Percentiles rank a stretch among this genome's conserved stretches.
These are phyloP conservation scores for Plasmodiophora brassicae DNA, from an alignment of 208 protist genomes.

Conservation along the genomic window DNA sequence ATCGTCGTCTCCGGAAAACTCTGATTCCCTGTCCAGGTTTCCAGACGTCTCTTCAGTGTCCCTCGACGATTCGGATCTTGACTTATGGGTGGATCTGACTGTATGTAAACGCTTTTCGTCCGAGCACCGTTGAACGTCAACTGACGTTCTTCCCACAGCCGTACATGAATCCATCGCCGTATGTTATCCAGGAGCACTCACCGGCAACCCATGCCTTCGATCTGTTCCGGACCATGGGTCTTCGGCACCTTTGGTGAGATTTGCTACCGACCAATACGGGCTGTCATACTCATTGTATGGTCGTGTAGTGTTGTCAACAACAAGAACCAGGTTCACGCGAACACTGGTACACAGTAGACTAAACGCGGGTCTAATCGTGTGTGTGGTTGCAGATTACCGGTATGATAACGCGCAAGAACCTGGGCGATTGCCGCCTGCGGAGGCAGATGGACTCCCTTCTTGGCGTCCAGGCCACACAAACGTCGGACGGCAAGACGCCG, in stretches of 20 bases:
- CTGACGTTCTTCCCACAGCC: too few relatives aligned
- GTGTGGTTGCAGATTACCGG: neutral
- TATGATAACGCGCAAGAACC: neutral
- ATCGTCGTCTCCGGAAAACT: neutral
- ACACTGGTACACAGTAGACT: neutral
- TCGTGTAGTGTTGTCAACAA: slow-evolving; percentile 6
- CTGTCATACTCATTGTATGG: neutral
- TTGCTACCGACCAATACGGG: neutral
- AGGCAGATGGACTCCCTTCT: neutral
- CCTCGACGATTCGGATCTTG: neutral
- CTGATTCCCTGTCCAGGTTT: neutral
- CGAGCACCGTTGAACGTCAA: too few relatives aligned
- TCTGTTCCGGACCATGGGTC: slow-evolving; percentile 9
- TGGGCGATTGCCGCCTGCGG: neutral
- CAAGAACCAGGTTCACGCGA: slow-evolving; percentile 26
- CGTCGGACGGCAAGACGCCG: too few relatives aligned
- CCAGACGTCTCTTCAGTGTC: neutral
- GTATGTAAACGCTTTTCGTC: neutral
- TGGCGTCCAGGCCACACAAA: too few relatives aligned
- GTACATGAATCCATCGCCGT: slow-evolving; percentile 6
- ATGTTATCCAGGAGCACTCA: neutral
- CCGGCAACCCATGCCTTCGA: neutral
- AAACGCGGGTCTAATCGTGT: neutral
- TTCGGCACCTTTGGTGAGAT: neutral
- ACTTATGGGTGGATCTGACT: slow-evolving; percentile 26